Evolutionary conservation across 1,139 yeast species (phyloP), one percentile per base, ranked within the genome.

Genomic region (Cylindricascospora bacillispora): DNA sequence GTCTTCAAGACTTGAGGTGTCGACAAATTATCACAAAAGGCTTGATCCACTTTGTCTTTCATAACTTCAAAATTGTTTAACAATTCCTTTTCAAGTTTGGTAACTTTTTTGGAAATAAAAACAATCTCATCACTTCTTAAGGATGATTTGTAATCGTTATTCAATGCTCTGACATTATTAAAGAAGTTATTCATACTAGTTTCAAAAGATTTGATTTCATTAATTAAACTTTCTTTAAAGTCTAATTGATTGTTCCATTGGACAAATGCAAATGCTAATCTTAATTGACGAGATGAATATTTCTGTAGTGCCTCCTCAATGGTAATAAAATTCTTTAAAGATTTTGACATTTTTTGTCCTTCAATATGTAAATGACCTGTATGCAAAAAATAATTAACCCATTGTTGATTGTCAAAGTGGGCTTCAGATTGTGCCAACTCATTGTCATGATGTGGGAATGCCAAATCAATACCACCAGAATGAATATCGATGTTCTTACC

Each of bases 401-500:
- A 89, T 59, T 92, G 98, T 31, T 71, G 61, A 56, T 81, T 77
- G 47, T 82, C 83, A 54, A 67, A 89, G 55, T 76, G 79, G 4
- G 97, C 98, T 58, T 89, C 99, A 17, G 92, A 71, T 60, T 89
- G 99, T 1, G 99, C 99, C 44, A 89, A 64, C 60, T 89, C 99
- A 49, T 89, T 89, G 57, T 89, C 99, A 58, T 89, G 99, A 55
- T 89, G 99, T n/a, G 99, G 99, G 64, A 89, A 92, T 18, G 97
- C 95, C 49, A 89, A 68, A 58, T 89, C 99, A 36, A 89, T 73
- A 41, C 98, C 99, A 34, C 99, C 98, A 14, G 94, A 77, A 55
- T 89, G 99, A 43, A 89, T 83, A 57, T 89, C 99, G 67, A 92
- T 79, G 35, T 68, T 67, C 21, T 70, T 59, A 1, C 97, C 97